A percentile compares a stretch with the other conserved stretches of the same genome.
These are phyloP conservation scores for Starmerella sp. DNA, from an alignment of 805 yeast species.

Conservation along the genomic window DNA sequence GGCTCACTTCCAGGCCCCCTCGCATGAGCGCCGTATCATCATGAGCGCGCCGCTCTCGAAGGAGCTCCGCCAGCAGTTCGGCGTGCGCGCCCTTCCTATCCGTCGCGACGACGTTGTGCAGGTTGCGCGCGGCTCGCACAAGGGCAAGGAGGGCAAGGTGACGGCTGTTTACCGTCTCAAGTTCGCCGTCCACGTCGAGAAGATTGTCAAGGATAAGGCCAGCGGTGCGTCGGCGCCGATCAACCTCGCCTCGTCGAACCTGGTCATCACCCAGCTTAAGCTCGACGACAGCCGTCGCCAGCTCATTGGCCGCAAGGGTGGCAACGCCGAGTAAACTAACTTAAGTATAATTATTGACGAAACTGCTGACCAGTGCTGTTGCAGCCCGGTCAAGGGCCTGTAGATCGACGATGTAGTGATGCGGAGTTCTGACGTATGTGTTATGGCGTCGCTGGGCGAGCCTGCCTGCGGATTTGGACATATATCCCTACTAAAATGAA, in stretches of 20 bases:
- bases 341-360: slow-evolving; percentile 5
- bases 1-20: slow-evolving; percentile 98
- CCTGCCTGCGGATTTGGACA: too few species aligned
- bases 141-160: slow-evolving; percentile 98
- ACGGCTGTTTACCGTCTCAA: slow-evolving; percentile 98
- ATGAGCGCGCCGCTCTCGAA: slow-evolving; percentile 98
- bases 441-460: too few species aligned
- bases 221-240: slow-evolving; percentile 96
- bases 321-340: slow-evolving; percentile 55
- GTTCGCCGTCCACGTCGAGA: slow-evolving; percentile 91
- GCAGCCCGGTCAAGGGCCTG: not conserved
- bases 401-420: too few species aligned
- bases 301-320: slow-evolving; percentile 95
- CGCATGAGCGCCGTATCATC: slow-evolving; percentile 85
- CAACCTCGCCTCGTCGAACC: slow-evolving; percentile 97
- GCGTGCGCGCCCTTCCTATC: slow-evolving; percentile 89
- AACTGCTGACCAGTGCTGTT: slow-evolving; percentile 2
- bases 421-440: too few species aligned
- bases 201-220: slow-evolving; percentile 94
- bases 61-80: slow-evolving; percentile 97
- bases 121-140: slow-evolving; percentile 97
- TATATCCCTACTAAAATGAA: too few species aligned
- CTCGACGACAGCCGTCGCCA: slow-evolving; percentile 98
- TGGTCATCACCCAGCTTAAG: slow-evolving; percentile 95
- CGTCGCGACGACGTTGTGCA: slow-evolving; percentile 94